phyloP scores from a whole-genome alignment of 371 early-diverging fungal genomes.

The Batkoa obscura region DNA sequence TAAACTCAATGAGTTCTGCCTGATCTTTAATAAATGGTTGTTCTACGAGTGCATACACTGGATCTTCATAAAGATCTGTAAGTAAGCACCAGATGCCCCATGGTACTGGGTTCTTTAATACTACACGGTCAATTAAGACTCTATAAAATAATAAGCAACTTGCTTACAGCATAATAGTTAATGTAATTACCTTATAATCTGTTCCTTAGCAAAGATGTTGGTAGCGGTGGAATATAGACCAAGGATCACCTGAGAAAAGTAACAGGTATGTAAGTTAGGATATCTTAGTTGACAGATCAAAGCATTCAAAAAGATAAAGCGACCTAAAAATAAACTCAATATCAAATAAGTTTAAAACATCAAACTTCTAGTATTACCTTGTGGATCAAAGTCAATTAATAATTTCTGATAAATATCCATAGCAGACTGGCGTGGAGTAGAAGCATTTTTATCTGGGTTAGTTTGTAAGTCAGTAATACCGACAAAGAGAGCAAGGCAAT shows the following conservation, averaged over 20 bases:
- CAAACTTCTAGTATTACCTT: conserved; percentile 30
- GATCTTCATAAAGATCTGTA: conserved; percentile 90
- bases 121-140: conserved; percentile 82
- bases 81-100: conserved; percentile 93
- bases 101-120: conserved; percentile 93
- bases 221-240: conserved; percentile 70
- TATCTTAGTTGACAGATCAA: conserved; percentile 94
- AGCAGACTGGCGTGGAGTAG: conserved; percentile 40
- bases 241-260: conserved; percentile 70
- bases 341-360: background rate
- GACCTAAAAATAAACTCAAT: conserved; percentile 18
- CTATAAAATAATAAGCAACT: conserved; percentile 14
- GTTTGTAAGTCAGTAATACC: background rate
- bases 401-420: conserved; percentile 73
- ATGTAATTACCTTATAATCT: conserved; percentile 47
- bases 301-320: conserved; percentile 73
- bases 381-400: conserved; percentile 54
- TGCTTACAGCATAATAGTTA: background rate
- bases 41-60: conserved; percentile 73
- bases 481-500: background rate
- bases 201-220: conserved; percentile 74
- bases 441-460: background rate
- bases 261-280: conserved; percentile 92
- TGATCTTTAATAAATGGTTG: conserved; percentile 55
- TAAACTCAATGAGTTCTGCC: conserved; percentile 25